Evolutionary conservation across 202 grass and related monocot genomes (phyloP).

Genomic region (Bolboschoenoplectus hybrid): DNA sequence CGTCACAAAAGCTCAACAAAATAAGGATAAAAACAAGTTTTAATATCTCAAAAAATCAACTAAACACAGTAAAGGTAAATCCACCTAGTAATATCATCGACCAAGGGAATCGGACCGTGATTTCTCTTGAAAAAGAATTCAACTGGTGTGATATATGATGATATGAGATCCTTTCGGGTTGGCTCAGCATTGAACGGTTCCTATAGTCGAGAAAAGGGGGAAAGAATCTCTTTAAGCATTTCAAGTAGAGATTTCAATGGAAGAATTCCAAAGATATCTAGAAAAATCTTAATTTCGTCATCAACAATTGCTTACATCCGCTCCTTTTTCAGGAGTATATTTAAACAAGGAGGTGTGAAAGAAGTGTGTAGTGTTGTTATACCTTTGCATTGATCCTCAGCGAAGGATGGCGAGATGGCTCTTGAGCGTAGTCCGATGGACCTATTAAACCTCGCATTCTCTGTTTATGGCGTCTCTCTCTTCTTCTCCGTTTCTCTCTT

Average conservation of each 20-base stretch:
- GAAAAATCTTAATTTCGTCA: no score
- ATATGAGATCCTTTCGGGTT: slow-evolving; percentile 36
- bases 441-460: slow-evolving; percentile 47
- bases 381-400: slow-evolving; percentile 75
- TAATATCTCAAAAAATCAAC: background rate
- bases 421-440: slow-evolving; percentile 47
- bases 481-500: background rate
- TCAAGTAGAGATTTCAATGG: no score
- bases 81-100: slow-evolving; percentile 45
- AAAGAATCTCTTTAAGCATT: no score
- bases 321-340: no score
- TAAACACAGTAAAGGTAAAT: slow-evolving; percentile 10
- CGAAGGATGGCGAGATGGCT: slow-evolving; percentile 56
- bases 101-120: slow-evolving; percentile 46
- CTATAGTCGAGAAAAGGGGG: slow-evolving; percentile 15
- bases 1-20: background rate
- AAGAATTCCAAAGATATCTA: no score
- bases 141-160: slow-evolving; percentile 42
- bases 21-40: background rate
- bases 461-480: slow-evolving; percentile 24
- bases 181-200: slow-evolving; percentile 51
- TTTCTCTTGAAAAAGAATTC: slow-evolving; percentile 53
- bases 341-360: background rate
- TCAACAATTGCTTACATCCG: no score
- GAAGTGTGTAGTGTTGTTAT: background rate